A percentile compares a stretch with the other conserved stretches of the same genome.
These are phyloP conservation scores for Phytophthora sp. DNA, from an alignment of 352 stramenopile genomes.

Conservation along the genomic window DNA sequence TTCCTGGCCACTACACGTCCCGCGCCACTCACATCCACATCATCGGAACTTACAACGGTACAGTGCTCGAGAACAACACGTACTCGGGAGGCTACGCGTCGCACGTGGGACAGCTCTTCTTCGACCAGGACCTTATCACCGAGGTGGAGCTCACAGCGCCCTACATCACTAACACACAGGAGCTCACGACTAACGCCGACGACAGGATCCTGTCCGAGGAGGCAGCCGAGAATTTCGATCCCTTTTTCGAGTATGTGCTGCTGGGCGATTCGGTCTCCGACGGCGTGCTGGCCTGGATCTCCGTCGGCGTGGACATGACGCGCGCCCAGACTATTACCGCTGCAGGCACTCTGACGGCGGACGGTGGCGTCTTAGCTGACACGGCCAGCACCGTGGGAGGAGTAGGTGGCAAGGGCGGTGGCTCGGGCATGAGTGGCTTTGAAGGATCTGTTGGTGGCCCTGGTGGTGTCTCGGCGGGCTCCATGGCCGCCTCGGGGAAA, in stretches of 20 bases:
- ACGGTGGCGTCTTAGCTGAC: conserved; percentile 28
- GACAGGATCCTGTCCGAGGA: conserved; percentile 41
- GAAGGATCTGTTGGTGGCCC: conserved; percentile 23
- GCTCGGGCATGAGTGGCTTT: conserved; percentile 21
- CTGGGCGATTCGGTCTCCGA: conserved; percentile 40
- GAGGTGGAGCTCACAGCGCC: conserved; percentile 17
- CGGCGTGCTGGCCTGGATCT: conserved; percentile 34
- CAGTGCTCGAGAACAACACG: conserved; percentile 31
- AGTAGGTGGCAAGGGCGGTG: background rate
- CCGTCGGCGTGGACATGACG: conserved; percentile 32
- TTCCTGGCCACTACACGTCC: conserved; percentile 32
- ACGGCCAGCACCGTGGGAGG: conserved; percentile 16
- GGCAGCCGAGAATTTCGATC: conserved; percentile 36
- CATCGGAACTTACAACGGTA: conserved; percentile 33
- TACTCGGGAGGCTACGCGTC: conserved; percentile 27
- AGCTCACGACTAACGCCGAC: conserved; percentile 34
- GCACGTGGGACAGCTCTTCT: conserved; percentile 32
- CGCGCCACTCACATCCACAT: conserved; percentile 35
- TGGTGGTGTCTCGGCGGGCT: too few relatives aligned
- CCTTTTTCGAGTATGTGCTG: conserved; percentile 42
- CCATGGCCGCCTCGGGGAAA: too few relatives aligned
- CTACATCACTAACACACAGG: conserved; percentile 37
- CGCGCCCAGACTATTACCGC: conserved; percentile 27
- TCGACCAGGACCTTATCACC: conserved; percentile 37
- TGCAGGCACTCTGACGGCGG: conserved; percentile 16